phyloP scores from a whole-genome alignment of 2,329 filamentous ascomycete genomes.

The Mariannaea elegans region DNA sequence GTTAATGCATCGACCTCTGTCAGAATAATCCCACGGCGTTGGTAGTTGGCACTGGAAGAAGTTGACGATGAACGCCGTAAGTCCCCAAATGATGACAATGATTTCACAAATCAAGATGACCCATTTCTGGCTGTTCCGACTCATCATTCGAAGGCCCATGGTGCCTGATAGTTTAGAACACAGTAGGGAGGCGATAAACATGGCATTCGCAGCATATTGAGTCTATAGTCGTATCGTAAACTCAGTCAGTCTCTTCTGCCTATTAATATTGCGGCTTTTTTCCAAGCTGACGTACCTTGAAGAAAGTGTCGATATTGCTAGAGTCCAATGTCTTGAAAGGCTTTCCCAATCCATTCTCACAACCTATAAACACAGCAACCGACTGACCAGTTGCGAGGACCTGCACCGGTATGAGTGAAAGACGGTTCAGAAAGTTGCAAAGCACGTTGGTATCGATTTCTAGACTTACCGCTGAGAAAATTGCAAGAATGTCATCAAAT shows the following conservation, averaged over 20 bases:
- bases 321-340: conserved; percentile 26
- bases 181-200: conserved; percentile 38
- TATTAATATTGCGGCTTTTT: too few species aligned
- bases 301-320: conserved; percentile 27
- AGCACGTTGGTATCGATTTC: too few species aligned
- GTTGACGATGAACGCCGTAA: conserved; percentile 35
- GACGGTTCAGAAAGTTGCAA: not conserved
- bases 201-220: conserved; percentile 38
- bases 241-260: conserved; percentile 5
- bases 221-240: conserved; percentile 22
- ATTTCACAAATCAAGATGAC: conserved; percentile 30
- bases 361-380: conserved; percentile 27
- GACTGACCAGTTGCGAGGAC: conserved; percentile 35
- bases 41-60: conserved; percentile 41
- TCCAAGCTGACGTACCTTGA: conserved; percentile 34
- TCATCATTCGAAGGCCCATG: conserved; percentile 38
- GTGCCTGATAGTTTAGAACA: conserved; percentile 40
- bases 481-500: conserved; percentile 37
- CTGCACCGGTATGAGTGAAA: conserved; percentile 16
- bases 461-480: conserved; percentile 39
- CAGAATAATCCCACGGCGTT: conserved; percentile 40
- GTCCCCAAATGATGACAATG: conserved; percentile 36
- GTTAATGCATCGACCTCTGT: conserved; percentile 34
- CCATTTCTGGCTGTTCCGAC: conserved; percentile 33
- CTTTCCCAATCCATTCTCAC: conserved; percentile 37